Percentiles rank a stretch among this genome's conserved stretches.
Evolutionary conservation across 2,329 filamentous ascomycete species (phyloP).

Genomic region (Colletotrichum truncatum): DNA sequence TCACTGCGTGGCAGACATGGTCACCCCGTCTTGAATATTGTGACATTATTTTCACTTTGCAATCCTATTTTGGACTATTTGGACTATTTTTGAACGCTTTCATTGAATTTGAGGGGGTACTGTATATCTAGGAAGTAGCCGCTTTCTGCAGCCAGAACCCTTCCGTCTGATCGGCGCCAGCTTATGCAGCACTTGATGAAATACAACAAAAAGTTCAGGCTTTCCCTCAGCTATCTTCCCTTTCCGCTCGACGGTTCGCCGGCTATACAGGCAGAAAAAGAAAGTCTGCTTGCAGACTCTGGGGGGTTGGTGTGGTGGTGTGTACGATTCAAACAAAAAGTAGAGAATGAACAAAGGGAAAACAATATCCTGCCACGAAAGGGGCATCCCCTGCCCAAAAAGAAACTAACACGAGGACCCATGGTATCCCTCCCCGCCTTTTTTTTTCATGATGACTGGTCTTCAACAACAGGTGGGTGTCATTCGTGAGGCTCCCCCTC

Average conservation of each 20-base stretch:
- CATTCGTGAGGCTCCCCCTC: conserved; percentile 3
- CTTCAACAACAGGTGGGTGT: conserved; percentile 20
- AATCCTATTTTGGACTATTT: neutral
- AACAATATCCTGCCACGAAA: conserved; percentile 29
- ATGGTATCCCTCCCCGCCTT: conserved; percentile 28
- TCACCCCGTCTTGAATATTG: conserved; percentile 5
- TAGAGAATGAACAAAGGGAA: conserved; percentile 31
- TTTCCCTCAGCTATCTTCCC: conserved; percentile 7
- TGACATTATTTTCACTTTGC: neutral
- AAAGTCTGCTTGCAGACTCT: conserved; percentile 29
- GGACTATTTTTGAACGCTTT: conserved; percentile 13
- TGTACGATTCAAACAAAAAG: conserved; percentile 31
- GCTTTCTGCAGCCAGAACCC: conserved; percentile 15
- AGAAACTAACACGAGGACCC: conserved; percentile 20
- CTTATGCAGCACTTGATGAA: conserved; percentile 24
- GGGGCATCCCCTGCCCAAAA: conserved; percentile 17
- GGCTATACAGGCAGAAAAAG: conserved; percentile 23
- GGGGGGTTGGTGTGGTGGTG: neutral
- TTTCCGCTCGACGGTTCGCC: conserved; percentile 1
- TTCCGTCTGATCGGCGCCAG: conserved; percentile 18
- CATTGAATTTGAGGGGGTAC: conserved; percentile 20
- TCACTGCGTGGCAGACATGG: conserved; percentile 23
- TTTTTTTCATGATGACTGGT: conserved; percentile 24
- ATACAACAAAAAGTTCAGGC: conserved; percentile 15
- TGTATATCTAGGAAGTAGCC: conserved; percentile 27